Evolutionary conservation across 2,329 filamentous ascomycete genomes (phyloP).

Genomic region (Myriosclerotinia curreyana): DNA sequence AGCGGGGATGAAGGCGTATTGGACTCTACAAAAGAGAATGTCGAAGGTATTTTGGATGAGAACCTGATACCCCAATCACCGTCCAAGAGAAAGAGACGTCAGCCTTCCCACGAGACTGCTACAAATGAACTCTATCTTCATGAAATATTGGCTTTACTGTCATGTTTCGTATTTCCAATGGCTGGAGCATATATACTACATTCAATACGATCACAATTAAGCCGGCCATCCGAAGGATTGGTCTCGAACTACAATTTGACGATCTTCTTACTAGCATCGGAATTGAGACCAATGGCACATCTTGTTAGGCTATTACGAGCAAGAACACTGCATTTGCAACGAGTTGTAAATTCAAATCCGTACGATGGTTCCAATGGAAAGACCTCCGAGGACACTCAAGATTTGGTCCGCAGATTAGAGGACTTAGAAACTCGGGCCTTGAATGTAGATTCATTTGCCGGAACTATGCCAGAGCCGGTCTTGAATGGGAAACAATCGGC

Average conservation of each 20-base stretch:
- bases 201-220: conserved; percentile 74
- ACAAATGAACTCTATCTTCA: conserved; percentile 67
- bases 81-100: conserved; percentile 28
- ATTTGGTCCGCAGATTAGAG: conserved; percentile 64
- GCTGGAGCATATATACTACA: conserved; percentile 83
- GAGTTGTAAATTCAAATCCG: conserved; percentile 59
- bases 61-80: conserved; percentile 24
- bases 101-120: conserved; percentile 42
- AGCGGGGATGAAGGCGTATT: conserved; percentile 45
- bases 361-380: conserved; percentile 40
- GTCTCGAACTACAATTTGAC: conserved; percentile 92
- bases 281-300: conserved; percentile 79
- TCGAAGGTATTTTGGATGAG: conserved; percentile 29
- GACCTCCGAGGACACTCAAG: conserved; percentile 46
- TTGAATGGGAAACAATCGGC: conserved; percentile 44
- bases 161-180: conserved; percentile 76
- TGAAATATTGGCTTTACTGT: conserved; percentile 69
- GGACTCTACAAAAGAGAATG: conserved; percentile 34
- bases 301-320: conserved; percentile 75
- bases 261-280: conserved; percentile 83
- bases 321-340: conserved; percentile 78
- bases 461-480: conserved; percentile 35
- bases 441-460: conserved; percentile 38
- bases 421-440: conserved; percentile 61
- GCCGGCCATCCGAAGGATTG: conserved; percentile 77